These are phyloP conservation scores for Cinchona pubescens DNA, from an alignment of 257 asterid species.

Conservation along the genomic window DNA sequence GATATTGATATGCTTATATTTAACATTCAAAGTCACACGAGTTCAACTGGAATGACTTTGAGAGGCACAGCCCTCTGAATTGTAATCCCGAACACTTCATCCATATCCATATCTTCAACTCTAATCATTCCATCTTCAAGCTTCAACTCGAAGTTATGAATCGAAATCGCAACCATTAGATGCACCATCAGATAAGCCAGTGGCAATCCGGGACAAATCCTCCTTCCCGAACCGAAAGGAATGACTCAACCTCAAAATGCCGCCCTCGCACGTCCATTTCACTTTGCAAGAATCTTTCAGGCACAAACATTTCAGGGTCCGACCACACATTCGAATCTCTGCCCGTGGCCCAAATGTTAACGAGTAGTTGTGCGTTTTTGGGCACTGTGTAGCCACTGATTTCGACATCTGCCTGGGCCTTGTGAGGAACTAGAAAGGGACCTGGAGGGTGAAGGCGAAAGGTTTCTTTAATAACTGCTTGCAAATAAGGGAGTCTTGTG, in stretches of 20 bases:
- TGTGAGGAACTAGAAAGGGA: conserved; percentile 23
- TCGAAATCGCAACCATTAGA: conserved; percentile 28
- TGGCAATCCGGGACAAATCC: conserved; percentile 42
- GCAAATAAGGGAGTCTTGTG: conserved; percentile 21
- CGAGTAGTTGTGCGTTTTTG: conserved; percentile 21
- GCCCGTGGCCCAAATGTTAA: conserved; percentile 38
- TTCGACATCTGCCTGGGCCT: conserved; percentile 19
- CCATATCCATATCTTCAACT: conserved; percentile 14
- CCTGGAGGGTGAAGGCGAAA: conserved; percentile 32
- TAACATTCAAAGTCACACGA: no score
- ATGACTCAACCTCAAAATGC: conserved; percentile 41
- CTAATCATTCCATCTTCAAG: conserved; percentile 15
- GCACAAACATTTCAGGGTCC: conserved; percentile 27
- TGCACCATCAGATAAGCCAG: conserved; percentile 40
- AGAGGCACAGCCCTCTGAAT: conserved; percentile 1
- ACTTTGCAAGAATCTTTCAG: conserved; percentile 33
- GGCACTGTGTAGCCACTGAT: conserved; percentile 33
- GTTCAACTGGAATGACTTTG: not conserved
- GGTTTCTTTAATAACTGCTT: conserved; percentile 36
- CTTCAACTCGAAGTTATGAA: conserved; percentile 34
- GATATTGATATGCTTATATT: no score
- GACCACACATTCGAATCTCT: conserved; percentile 32
- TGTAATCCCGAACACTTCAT: conserved; percentile 7
- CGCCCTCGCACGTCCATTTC: conserved; percentile 29
- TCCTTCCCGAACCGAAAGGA: conserved; percentile 41